A percentile compares a stretch with the other conserved stretches of the same genome.
Evolutionary conservation across 495 filamentous ascomycete genomes (phyloP).

Genomic region (Penicillium maclennaniae): DNA sequence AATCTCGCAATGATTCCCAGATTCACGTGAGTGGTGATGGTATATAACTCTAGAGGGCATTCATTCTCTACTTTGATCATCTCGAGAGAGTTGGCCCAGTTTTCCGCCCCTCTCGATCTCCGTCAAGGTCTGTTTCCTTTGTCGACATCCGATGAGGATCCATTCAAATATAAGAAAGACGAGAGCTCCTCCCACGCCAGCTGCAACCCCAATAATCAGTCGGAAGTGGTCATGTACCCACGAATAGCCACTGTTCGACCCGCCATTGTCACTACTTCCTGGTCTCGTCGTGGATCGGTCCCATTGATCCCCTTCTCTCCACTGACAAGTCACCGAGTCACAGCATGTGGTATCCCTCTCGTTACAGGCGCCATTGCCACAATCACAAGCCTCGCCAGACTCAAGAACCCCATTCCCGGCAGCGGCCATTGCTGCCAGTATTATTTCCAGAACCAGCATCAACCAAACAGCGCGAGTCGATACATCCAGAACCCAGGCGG

Average conservation of each 20-base stretch:
- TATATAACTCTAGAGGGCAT: too few species aligned
- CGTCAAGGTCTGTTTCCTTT: too few species aligned
- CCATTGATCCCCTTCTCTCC: constrained; percentile 65
- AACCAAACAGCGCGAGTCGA: constrained; percentile 65
- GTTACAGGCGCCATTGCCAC: constrained; percentile 65
- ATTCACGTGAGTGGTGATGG: too few species aligned
- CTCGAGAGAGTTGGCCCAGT: too few species aligned
- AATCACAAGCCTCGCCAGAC: constrained; percentile 88
- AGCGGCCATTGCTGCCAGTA: constrained; percentile 65
- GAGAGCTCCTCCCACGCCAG: constrained; percentile 59
- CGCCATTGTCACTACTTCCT: background rate
- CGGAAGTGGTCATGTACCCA: constrained; percentile 63
- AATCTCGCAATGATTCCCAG: too few species aligned
- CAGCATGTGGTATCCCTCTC: constrained; percentile 63
- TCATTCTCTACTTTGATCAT: too few species aligned
- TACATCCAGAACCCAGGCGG: constrained; percentile 63
- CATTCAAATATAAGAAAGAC: constrained; percentile 52
- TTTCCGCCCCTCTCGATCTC: too few species aligned
- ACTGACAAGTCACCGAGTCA: constrained; percentile 79
- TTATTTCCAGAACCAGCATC: constrained; percentile 23
- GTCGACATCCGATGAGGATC: too few species aligned
- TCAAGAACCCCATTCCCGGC: constrained; percentile 92
- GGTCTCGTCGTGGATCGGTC: constrained; percentile 63
- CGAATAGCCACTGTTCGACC: constrained; percentile 13
- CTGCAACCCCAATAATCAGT: constrained; percentile 62